Conservation (phyloP, 1,284 basidiomycete genomes). For the Caloboletus inedulis region DNA sequence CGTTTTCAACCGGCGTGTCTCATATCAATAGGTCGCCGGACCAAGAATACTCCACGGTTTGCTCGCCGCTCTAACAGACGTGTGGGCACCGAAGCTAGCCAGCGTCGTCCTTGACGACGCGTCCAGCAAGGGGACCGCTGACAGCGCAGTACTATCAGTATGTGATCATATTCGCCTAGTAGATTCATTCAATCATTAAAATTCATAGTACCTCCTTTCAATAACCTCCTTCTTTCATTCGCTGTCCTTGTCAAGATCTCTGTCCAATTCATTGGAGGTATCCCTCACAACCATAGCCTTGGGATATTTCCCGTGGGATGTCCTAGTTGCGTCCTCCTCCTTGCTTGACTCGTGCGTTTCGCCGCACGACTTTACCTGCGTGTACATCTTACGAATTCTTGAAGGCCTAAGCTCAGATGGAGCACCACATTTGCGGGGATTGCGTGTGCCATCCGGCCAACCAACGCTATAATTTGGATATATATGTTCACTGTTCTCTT, state of each 20-base stretch:
- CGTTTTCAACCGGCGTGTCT: background rate
- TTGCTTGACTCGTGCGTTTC: conserved; percentile 23
- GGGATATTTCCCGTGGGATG: conserved; percentile 73
- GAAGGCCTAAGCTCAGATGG: conserved; percentile 33
- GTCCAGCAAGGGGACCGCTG: conserved; percentile 33
- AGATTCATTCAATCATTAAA: background rate
- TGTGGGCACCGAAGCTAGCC: conserved; percentile 67
- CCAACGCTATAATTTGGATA: conserved; percentile 83
- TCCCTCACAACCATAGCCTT: conserved; percentile 80
- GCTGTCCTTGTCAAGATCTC: conserved; percentile 80
- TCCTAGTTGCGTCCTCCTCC: conserved; percentile 23
- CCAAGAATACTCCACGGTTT: conserved; percentile 81
- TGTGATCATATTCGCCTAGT: conserved; percentile 30
- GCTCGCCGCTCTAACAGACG: conserved; percentile 81
- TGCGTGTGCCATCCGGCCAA: conserved; percentile 81
- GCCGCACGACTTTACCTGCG: background rate
- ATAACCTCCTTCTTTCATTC: conserved; percentile 86
- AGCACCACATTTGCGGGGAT: conserved; percentile 63
- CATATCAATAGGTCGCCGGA: conserved; percentile 48
- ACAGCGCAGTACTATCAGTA: conserved; percentile 57
- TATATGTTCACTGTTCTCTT: conserved; percentile 60
- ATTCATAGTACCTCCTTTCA: conserved; percentile 71
- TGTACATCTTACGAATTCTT: conserved; percentile 13
- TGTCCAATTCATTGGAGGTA: conserved; percentile 94
- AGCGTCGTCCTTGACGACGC: conserved; percentile 54